These are phyloP conservation scores for Cryphonectria radicalis DNA, from an alignment of 2,329 filamentous ascomycete species.

Conservation along the genomic window DNA sequence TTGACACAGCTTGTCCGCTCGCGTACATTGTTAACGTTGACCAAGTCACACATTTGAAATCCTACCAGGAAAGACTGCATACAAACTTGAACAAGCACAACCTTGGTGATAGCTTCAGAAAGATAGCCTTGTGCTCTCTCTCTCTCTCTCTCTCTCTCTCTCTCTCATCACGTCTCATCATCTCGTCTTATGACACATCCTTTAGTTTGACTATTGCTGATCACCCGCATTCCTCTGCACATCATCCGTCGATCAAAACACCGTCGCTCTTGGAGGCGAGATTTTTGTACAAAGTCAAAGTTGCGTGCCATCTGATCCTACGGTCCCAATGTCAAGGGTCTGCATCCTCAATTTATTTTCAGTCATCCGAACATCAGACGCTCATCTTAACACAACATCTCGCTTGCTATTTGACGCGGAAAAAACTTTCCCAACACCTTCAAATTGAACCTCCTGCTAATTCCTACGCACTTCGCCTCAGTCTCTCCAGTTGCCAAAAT, in stretches of 20 bases:
- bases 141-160: not conserved
- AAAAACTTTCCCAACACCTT: not conserved
- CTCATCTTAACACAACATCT: not conserved
- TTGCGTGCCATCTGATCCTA: not conserved
- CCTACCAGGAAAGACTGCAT: not conserved
- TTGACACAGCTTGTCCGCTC: not conserved
- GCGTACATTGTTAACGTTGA: not conserved
- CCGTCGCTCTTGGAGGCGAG: not conserved
- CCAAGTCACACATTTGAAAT: not conserved
- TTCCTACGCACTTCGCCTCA: not conserved
- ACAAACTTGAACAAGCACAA: not conserved
- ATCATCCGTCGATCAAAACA: not conserved
- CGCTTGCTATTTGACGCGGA: not conserved
- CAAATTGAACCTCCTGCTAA: not conserved
- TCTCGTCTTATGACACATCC: not conserved
- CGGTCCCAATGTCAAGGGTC: not conserved
- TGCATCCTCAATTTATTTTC: not conserved
- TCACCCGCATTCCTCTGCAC: not conserved
- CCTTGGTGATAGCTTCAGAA: not conserved
- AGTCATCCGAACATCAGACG: not conserved
- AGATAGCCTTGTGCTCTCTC: not conserved
- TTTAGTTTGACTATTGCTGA: not conserved
- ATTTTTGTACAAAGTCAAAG: not conserved
- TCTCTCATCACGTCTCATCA: not conserved
- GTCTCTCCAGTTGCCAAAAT: not conserved